phyloP scores from a whole-genome alignment of 441 rosid species.

The Pelargonium citronellum region DNA sequence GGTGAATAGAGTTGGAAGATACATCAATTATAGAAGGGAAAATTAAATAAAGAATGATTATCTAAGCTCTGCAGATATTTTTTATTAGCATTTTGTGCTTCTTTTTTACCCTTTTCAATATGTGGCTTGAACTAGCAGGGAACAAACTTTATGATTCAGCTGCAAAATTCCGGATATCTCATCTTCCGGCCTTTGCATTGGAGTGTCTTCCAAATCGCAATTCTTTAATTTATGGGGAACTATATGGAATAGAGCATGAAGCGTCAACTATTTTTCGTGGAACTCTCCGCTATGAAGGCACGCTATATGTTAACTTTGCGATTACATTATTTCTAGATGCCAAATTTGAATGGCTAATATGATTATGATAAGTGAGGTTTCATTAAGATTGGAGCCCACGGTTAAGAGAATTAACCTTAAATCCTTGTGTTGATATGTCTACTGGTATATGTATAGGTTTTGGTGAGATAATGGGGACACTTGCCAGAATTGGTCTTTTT shows the following conservation, averaged over 20 bases:
- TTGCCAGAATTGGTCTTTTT: constrained; percentile 64
- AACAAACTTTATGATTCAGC: constrained; percentile 73
- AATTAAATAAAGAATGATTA: too few species aligned
- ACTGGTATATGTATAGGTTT: constrained; percentile 43
- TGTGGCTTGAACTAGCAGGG: constrained; percentile 38
- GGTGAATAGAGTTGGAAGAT: too few species aligned
- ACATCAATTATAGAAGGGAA: too few species aligned
- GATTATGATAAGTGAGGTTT: background rate
- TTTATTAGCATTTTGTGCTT: too few species aligned
- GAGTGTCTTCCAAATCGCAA: constrained; percentile 89
- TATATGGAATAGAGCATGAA: constrained; percentile 68
- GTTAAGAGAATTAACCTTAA: background rate
- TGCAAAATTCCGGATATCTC: constrained; percentile 46
- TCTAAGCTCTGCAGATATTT: too few species aligned
- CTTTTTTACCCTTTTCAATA: constrained; percentile 14
- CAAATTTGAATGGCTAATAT: background rate
- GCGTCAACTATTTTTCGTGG: constrained; percentile 86
- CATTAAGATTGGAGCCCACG: background rate
- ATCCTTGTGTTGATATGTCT: background rate
- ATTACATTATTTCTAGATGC: background rate
- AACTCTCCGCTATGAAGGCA: constrained; percentile 92
- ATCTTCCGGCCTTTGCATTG: constrained; percentile 91
- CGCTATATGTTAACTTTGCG: constrained; percentile 13
- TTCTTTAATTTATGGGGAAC: constrained; percentile 66
- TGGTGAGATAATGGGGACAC: constrained; percentile 63